Base-by-base conservation (phyloP, 2,329 filamentous ascomycete species). In the Botryotinia narcissicola region DNA sequence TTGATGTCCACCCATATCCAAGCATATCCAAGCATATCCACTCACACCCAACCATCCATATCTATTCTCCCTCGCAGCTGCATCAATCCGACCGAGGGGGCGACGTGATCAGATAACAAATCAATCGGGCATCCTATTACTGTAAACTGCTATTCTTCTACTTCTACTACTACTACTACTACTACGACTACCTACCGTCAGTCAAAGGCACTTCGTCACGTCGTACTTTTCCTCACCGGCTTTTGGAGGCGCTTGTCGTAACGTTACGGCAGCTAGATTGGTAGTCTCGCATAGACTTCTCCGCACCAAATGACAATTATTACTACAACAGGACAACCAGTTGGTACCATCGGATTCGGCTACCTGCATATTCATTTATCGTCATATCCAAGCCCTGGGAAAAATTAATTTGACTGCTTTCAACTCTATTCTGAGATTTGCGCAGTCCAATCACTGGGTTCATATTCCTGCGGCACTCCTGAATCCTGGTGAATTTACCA, bases 281-380 rank as follows among this genome's bases (percentile, higher is more conserved):
- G 72, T 60, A 12, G 32, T 29, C 37, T 71, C 18, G 68, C 37
- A 35, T 69, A 57, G 51, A 60, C 20, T 66, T 63, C 66, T 63
- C 64, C 64, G 57, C 59, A 70, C 35, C 37, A 32, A 62, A 3
- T 32, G 46, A 32, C 48, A 70, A 71, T 71, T 64, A 48, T 73
- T 73, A 61, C 67, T 66, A 64, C 7, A 71, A 71, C 60, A 16
- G 44, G 59, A 35, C 32, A 60, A n/a, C 32, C 60, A 57, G n/a
- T 63, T 25, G 70, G 48, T 35, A 72, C 61, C 61, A 67, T 46
- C 59, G 29, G 44, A 42, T 48, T 66, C 9, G 48, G 69, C 25
- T 61, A 73, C 54, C 29, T 63, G 40, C 71, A 84, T 66, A 64
- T 57, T 71, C 16, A 22, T 63, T 68, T 72, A 44, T 67, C 70